Percentiles rank a stretch among this genome's conserved stretches.
phyloP scores from a whole-genome alignment of 345 rosid genomes.

The Toxicodendron radicans region DNA sequence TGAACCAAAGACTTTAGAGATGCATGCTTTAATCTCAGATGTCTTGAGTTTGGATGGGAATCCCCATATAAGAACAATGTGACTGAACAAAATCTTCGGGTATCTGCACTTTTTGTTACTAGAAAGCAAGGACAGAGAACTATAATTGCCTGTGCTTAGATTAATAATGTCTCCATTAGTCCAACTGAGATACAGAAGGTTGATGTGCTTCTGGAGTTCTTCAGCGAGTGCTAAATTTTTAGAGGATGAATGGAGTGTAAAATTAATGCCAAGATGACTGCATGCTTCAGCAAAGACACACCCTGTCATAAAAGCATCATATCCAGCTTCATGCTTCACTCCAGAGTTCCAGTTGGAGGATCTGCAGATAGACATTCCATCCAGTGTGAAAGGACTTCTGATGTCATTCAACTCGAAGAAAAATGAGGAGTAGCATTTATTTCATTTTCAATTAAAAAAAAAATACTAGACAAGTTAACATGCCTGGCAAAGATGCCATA shows the following conservation, averaged over 20 bases:
- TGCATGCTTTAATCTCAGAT: slow-evolving; percentile 64
- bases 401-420: neutral
- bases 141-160: slow-evolving; percentile 52
- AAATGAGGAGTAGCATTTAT: neutral
- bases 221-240: slow-evolving; percentile 48
- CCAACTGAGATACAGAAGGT: slow-evolving; percentile 88
- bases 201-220: slow-evolving; percentile 62
- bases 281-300: slow-evolving; percentile 88
- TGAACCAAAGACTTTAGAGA: slow-evolving; percentile 63
- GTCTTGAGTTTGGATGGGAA: slow-evolving; percentile 64
- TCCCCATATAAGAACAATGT: slow-evolving; percentile 72
- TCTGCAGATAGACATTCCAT: slow-evolving; percentile 43
- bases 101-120: slow-evolving; percentile 21
- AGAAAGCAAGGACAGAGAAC: slow-evolving; percentile 34
- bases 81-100: slow-evolving; percentile 45
- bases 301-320: slow-evolving; percentile 99
- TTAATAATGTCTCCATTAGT: slow-evolving; percentile 62
- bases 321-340: slow-evolving; percentile 95
- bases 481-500: neutral
- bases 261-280: slow-evolving; percentile 70
- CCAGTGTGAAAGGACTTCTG: neutral
- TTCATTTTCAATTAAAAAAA: slow-evolving; percentile 2
- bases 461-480: neutral
- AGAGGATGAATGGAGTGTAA: slow-evolving; percentile 40
- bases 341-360: slow-evolving; percentile 77